Base-by-base conservation (phyloP, 2,329 filamentous ascomycete species). In the Geosmithia morbida region DNA sequence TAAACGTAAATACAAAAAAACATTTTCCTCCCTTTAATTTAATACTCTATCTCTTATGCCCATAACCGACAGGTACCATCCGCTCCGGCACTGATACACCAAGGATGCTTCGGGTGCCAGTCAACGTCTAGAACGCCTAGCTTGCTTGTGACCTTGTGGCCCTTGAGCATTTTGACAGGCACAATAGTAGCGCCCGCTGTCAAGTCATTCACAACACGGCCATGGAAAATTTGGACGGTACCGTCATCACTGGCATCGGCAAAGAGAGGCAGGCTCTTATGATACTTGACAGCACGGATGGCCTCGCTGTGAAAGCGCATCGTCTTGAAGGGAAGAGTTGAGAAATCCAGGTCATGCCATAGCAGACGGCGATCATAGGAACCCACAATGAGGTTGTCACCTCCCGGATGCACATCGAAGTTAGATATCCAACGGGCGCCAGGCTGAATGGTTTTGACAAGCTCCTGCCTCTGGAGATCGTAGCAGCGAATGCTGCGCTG, bases 131-230 rank as follows among this genome's bases (percentile, higher is more conserved):
- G 74, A 16, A 97, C 89, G 54, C 92, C 92, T 49, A 98, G 67
- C 54, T 88, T 83, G 59, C 79, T 84, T 59, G 85, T 83, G 2
- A 97, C 81, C 65, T 83, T 85, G 67, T 98, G 92, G 1, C 92
- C 92, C 59, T 79, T 83, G 45, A 98, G 74, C 58, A 94, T 87
- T 74, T 97, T 98, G 52, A 98, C 75, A 8, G 92, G 92, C 46
- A 97, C 92, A 58, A 98, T 95, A 14, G 84, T 94, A 7, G 92
- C 89, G 59, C 95, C 95, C 69, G 94, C 88, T 78, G 98, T 87
- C 61, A 95, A 72, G 62, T 98, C 92, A 51, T 82, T 87, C 29
- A 94, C 88, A 26, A 97, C 90, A 66, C 90, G 94, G 48, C 88
- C 90, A 62, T 97, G 90, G 78, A 97, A 97, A 47, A 98, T 85